Conservation (phyloP, 2,329 filamentous ascomycete genomes). For the Epicoccum sorghinum region DNA sequence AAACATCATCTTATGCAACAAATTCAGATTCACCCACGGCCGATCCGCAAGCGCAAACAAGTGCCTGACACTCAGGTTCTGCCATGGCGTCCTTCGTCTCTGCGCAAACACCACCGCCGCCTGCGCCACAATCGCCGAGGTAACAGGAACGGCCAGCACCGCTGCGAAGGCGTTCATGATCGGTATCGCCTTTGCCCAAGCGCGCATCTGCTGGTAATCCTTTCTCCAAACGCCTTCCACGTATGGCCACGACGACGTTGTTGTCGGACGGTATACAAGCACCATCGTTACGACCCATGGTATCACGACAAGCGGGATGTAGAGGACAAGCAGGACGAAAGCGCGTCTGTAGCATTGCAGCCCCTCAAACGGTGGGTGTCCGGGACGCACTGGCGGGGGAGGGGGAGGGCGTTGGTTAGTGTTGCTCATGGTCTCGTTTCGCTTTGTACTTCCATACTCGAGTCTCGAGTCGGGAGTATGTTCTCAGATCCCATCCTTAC, state of each 20-base stretch:
- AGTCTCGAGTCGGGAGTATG: too few species aligned
- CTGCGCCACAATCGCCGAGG: constrained; percentile 21
- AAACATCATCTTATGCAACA: background rate
- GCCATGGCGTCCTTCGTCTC: background rate
- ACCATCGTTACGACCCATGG: constrained; percentile 14
- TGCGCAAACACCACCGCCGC: constrained; percentile 22
- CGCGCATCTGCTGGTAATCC: constrained; percentile 8
- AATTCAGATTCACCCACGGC: constrained; percentile 6
- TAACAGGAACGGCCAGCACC: constrained; percentile 15
- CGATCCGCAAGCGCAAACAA: constrained; percentile 21
- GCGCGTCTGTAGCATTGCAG: constrained; percentile 1
- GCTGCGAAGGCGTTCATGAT: constrained; percentile 15
- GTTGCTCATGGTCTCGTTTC: too few species aligned
- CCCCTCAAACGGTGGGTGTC: too few species aligned
- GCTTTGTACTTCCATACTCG: too few species aligned
- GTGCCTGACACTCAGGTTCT: constrained; percentile 14
- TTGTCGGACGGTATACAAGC: constrained; percentile 5
- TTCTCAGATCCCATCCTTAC: too few species aligned
- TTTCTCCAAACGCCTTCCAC: background rate
- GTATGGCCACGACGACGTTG: constrained; percentile 3
- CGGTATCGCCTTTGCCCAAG: constrained; percentile 11
- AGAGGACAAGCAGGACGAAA: constrained; percentile 53
- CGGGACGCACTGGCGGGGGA: too few species aligned
- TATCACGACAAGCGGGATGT: constrained; percentile 8
- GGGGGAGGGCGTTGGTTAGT: too few species aligned